These are phyloP conservation scores for Cyberlindnera saturnus DNA, from an alignment of 805 yeast genomes.

Conservation along the genomic window DNA sequence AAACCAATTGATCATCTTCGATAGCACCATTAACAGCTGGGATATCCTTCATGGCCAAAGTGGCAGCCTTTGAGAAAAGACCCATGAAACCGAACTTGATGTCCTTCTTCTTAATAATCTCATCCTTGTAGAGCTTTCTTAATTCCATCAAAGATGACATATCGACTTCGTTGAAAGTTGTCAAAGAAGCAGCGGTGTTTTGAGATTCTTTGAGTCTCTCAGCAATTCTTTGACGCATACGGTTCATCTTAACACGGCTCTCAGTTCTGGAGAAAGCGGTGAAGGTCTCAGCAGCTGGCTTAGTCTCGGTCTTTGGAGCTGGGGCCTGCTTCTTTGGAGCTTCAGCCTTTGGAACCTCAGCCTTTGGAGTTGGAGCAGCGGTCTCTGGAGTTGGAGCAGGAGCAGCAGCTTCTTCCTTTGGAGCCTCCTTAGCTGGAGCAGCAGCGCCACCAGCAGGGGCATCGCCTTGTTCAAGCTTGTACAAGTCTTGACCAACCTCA, in stretches of 20 bases:
- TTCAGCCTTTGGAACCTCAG: conserved; percentile 18
- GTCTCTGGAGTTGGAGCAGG: conserved; percentile 23
- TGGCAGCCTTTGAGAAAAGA: conserved; percentile 88
- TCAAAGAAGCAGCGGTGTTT: conserved; percentile 96
- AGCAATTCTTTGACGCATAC: conserved; percentile 98
- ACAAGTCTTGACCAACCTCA: conserved; percentile 89
- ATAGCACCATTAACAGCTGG: conserved; percentile 96
- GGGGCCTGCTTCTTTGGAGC: conserved; percentile 23
- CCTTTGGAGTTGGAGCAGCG: conserved; percentile 19
- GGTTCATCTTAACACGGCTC: conserved; percentile 94
- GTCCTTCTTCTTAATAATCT: conserved; percentile 88
- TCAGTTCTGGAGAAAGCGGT: conserved; percentile 71
- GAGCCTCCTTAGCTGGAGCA: conserved; percentile 25
- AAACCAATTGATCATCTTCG: conserved; percentile 90
- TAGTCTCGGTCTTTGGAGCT: conserved; percentile 27
- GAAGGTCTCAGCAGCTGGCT: conserved; percentile 31
- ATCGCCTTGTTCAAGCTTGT: conserved; percentile 74
- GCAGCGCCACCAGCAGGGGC: conserved; percentile 57
- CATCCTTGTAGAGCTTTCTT: conserved; percentile 96
- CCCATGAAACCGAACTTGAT: conserved; percentile 98
- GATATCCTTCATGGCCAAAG: conserved; percentile 88
- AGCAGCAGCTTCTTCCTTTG: conserved; percentile 23
- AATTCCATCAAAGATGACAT: conserved; percentile 88
- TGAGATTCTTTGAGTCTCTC: conserved; percentile 99
- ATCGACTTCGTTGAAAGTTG: conserved; percentile 97